Evolutionary conservation across 768 basidiomycete species (phyloP).

Genomic region (Lyophyllum decastes): DNA sequence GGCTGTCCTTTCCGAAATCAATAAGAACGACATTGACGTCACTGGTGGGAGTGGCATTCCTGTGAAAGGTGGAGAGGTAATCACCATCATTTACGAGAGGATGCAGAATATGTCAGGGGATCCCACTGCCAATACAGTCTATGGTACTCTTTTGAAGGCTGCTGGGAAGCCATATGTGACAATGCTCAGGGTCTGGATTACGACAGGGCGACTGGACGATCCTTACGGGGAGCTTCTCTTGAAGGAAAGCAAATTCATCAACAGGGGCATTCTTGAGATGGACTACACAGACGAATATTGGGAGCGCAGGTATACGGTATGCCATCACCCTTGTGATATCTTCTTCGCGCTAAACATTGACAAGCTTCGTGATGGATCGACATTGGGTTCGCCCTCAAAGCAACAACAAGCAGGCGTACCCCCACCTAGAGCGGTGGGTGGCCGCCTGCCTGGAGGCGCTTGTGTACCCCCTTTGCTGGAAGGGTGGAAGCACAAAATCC

Average conservation of each 20-base stretch:
- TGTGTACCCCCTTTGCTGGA: conserved; percentile 91
- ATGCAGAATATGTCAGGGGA: conserved; percentile 92
- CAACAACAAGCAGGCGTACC: conserved; percentile 78
- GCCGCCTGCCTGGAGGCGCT: conserved; percentile 89
- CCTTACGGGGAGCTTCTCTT: conserved; percentile 95
- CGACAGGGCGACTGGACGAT: conserved; percentile 81
- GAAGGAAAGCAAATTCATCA: conserved; percentile 92
- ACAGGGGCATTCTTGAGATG: conserved; percentile 85
- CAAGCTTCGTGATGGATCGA: conserved; percentile 74
- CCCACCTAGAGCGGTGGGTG: conserved; percentile 61
- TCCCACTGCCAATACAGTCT: conserved; percentile 84
- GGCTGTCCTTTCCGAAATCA: conserved; percentile 76
- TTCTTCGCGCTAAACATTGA: conserved; percentile 4
- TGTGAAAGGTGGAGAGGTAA: conserved; percentile 97
- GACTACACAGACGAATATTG: conserved; percentile 99
- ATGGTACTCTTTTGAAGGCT: conserved; percentile 74
- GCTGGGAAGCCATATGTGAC: conserved; percentile 88
- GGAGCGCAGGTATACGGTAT: conserved; percentile 93
- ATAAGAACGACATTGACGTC: conserved; percentile 54
- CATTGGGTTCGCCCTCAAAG: conserved; percentile 57
- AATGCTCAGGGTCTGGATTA: conserved; percentile 88
- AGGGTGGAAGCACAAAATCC: conserved; percentile 96
- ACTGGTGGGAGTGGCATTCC: conserved; percentile 58
- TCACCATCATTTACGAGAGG: conserved; percentile 84
- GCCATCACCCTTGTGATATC: background rate